Evolutionary conservation across 2,329 filamentous ascomycete genomes (phyloP).

Genomic region (Cadophora gregata): DNA sequence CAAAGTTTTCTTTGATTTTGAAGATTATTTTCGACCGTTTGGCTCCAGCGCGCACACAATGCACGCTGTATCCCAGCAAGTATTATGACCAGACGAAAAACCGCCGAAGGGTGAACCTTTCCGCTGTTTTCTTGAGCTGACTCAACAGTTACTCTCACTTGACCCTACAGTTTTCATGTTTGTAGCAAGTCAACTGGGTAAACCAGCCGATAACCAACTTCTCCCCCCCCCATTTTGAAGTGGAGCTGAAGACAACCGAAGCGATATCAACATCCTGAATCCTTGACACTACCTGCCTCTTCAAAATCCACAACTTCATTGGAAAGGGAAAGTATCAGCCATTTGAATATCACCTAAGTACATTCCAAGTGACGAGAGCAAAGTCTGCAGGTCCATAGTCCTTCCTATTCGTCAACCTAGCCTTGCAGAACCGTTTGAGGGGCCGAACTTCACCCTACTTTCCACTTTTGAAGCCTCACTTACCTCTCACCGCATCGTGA

Average conservation of each 20-base stretch:
- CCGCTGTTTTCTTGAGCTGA: neutral
- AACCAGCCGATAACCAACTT: neutral
- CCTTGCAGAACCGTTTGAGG: neutral
- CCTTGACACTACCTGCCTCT: neutral
- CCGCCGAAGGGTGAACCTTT: no score
- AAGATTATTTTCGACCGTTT: no score
- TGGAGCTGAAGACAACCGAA: constrained; percentile 2
- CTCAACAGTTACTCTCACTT: neutral
- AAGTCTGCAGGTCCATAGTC: neutral
- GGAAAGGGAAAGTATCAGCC: neutral
- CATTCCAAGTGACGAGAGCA: neutral
- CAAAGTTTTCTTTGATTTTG: no score
- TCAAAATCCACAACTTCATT: neutral
- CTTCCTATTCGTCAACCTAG: neutral
- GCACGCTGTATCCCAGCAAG: no score
- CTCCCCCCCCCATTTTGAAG: neutral
- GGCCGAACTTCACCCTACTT: neutral
- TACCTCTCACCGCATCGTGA: constrained; percentile 11
- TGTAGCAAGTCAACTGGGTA: neutral
- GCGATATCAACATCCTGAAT: neutral
- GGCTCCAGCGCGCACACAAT: no score
- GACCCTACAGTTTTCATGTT: neutral
- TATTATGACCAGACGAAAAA: no score
- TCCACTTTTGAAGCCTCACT: constrained; percentile 4
- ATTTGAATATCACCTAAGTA: neutral